Evolutionary conservation across 2,329 filamentous ascomycete genomes (phyloP).

Genomic region (Rachicladosporium sp.): DNA sequence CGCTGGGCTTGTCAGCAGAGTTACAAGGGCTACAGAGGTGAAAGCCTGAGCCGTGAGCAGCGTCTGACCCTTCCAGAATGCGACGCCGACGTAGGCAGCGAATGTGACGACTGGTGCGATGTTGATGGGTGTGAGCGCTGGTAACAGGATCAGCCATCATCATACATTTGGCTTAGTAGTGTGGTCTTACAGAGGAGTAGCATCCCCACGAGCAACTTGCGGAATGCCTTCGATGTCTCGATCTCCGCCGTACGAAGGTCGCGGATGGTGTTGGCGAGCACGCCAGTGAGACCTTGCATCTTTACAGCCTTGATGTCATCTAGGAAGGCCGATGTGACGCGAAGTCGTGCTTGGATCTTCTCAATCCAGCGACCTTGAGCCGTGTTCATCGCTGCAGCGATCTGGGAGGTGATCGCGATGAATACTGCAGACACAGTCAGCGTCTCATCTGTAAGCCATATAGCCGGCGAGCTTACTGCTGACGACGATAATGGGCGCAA

Average conservation of each 20-base stretch:
- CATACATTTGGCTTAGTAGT: too few relatives aligned
- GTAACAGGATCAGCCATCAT: neutral
- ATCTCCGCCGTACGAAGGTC: slow-evolving; percentile 5
- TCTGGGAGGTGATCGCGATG: slow-evolving; percentile 1
- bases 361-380: slow-evolving; percentile 29
- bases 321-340: slow-evolving; percentile 30
- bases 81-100: slow-evolving; percentile 3
- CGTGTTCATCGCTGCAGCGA: slow-evolving; percentile 13
- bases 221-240: slow-evolving; percentile 3
- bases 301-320: slow-evolving; percentile 37
- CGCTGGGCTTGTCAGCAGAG: neutral
- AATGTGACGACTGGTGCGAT: slow-evolving; percentile 4
- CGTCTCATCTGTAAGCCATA: too few relatives aligned
- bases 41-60: slow-evolving; percentile 4
- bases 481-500: slow-evolving; percentile 7
- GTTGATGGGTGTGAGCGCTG: slow-evolving; percentile 1
- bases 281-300: slow-evolving; percentile 25
- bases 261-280: slow-evolving; percentile 2
- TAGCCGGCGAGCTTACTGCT: neutral
- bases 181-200: too few relatives aligned
- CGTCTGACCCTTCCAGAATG: slow-evolving; percentile 4
- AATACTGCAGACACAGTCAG: neutral
- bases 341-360: slow-evolving; percentile 32
- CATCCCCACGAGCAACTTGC: slow-evolving; percentile 2
- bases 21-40: neutral